These are phyloP conservation scores for Cercophora newfieldiana DNA, from an alignment of 495 filamentous ascomycete species.

Conservation along the genomic window DNA sequence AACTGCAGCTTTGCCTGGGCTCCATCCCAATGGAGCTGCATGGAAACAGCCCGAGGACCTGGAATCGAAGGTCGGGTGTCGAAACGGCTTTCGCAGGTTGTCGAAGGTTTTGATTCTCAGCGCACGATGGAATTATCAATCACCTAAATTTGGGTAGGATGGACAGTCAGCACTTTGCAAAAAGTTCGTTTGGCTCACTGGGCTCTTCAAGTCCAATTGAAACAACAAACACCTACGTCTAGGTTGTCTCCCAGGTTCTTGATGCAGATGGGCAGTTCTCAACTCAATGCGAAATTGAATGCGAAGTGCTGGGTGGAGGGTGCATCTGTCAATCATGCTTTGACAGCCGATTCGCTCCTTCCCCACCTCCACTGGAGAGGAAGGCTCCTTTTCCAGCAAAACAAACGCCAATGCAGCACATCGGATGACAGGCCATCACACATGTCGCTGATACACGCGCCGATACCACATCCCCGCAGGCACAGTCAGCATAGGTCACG, in stretches of 20 bases:
- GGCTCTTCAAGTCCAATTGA: too few species aligned
- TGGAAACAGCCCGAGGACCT: neutral
- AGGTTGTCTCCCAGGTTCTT: too few species aligned
- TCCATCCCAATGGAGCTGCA: neutral
- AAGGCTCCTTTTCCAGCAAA: neutral
- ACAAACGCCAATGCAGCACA: neutral
- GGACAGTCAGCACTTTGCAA: neutral
- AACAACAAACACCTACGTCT: too few species aligned
- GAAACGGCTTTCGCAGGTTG: neutral
- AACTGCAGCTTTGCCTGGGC: neutral
- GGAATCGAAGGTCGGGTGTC: neutral
- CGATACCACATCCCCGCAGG: neutral
- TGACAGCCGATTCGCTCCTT: neutral
- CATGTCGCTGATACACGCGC: neutral
- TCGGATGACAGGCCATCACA: neutral
- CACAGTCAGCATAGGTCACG: too few species aligned
- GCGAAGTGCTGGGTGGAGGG: neutral
- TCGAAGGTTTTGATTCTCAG: too few species aligned
- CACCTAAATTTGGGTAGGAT: too few species aligned
- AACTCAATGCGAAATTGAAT: too few species aligned
- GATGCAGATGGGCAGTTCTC: too few species aligned
- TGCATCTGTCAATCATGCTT: neutral
- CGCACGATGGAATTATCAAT: too few species aligned
- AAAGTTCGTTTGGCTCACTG: too few species aligned
- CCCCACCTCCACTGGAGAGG: neutral